phyloP scores from a whole-genome alignment of 75 land plant genomes.

The Adiantum capillusveneris region DNA sequence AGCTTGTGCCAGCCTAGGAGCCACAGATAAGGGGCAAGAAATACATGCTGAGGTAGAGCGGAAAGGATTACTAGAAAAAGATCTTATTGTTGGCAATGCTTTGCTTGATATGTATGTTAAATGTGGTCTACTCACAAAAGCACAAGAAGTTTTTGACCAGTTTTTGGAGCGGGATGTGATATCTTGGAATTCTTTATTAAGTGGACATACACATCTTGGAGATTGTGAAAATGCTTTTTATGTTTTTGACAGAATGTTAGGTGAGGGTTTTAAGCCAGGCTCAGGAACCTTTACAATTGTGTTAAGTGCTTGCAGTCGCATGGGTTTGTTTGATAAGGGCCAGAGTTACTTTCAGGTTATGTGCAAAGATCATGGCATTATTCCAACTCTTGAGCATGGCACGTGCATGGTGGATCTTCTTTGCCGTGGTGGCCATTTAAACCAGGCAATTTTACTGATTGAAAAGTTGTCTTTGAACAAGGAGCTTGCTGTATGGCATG shows the following conservation, averaged over 20 bases:
- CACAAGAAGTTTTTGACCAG: conserved; percentile 23
- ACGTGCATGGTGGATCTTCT: too few species aligned
- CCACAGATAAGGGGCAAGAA: conserved; percentile 14
- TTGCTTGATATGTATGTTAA: conserved; percentile 33
- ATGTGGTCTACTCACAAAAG: conserved; percentile 19
- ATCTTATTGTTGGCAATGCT: conserved; percentile 20
- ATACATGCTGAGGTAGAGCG: conserved; percentile 5
- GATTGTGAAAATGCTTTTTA: conserved; percentile 18
- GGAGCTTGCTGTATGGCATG: too few species aligned
- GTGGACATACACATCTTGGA: conserved; percentile 21
- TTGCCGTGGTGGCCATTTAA: too few species aligned
- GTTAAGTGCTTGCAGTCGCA: conserved; percentile 20
- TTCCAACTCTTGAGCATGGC: too few species aligned
- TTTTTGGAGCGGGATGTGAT: conserved; percentile 15
- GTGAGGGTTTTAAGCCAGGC: conserved; percentile 17
- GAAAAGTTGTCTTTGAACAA: background rate
- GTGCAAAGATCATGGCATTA: too few species aligned
- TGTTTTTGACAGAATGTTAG: conserved; percentile 19
- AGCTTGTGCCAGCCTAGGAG: conserved; percentile 14
- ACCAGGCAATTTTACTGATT: too few species aligned
- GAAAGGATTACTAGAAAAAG: conserved; percentile 2
- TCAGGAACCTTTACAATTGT: conserved; percentile 14
- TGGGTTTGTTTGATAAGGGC: conserved; percentile 16
- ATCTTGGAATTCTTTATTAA: conserved; percentile 30
- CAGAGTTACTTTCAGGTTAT: background rate